phyloP scores from a whole-genome alignment of 306 rosid genomes.

The Biancaea sappan region DNA sequence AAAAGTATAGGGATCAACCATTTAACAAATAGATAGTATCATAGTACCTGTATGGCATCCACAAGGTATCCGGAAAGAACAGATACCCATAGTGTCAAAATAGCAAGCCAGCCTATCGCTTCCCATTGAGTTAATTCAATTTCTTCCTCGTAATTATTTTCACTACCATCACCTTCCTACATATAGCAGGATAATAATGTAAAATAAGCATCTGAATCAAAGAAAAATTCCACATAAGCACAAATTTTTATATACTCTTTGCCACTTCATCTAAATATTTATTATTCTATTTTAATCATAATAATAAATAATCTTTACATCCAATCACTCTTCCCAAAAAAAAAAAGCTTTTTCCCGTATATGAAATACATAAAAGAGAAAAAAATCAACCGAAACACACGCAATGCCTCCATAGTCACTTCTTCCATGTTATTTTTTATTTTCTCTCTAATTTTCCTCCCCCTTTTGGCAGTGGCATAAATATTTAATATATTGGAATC shows the following conservation, averaged over 20 bases:
- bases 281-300: not conserved
- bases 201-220: conserved; percentile 6
- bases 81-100: conserved; percentile 82
- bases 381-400: not conserved
- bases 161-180: conserved; percentile 50
- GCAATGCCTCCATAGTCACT: not conserved
- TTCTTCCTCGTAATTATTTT: conserved; percentile 57
- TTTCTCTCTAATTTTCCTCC: not conserved
- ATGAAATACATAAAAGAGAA: conserved; percentile 10
- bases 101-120: conserved; percentile 83
- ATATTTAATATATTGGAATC: not conserved
- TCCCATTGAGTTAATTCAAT: conserved; percentile 74
- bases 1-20: conserved; percentile 23
- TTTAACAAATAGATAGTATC: conserved; percentile 3
- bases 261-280: conserved; percentile 4
- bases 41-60: conserved; percentile 80
- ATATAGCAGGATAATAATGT: conserved; percentile 24
- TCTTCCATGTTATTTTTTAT: not conserved
- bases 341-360: not conserved
- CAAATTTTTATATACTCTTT: not conserved
- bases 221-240: conserved; percentile 15
- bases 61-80: conserved; percentile 88
- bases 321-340: not conserved
- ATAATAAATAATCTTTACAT: not conserved
- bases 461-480: not conserved